These are phyloP conservation scores for Heliosperma pusillum DNA, from an alignment of 148 eudicot species.

Conservation along the genomic window DNA sequence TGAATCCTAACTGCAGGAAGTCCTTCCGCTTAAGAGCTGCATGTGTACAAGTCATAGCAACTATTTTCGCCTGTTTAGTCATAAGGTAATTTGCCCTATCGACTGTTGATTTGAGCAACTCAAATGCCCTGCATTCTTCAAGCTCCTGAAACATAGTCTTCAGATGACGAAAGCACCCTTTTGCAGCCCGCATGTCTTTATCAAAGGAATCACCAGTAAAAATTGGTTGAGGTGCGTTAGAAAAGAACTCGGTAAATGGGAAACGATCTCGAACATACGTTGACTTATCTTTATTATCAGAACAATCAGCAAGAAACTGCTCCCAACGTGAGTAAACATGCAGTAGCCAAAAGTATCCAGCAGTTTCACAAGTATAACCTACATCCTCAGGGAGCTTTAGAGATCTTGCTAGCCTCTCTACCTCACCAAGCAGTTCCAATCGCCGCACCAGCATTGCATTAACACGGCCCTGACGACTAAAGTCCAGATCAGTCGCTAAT, in stretches of 20 bases:
- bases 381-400: constrained; percentile 97
- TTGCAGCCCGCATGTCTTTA: constrained; percentile 89
- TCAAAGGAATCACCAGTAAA: constrained; percentile 76
- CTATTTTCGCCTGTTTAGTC: constrained; percentile 98
- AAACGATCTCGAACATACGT: constrained; percentile 72
- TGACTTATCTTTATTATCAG: constrained; percentile 62
- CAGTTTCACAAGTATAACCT: constrained; percentile 97
- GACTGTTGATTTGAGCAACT: constrained; percentile 87
- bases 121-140: constrained; percentile 99
- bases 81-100: constrained; percentile 93
- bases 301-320: constrained; percentile 85
- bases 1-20: constrained; percentile 87
- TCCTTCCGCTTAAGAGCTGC: constrained; percentile 98
- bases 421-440: constrained; percentile 88
- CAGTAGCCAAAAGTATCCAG: constrained; percentile 96
- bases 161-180: constrained; percentile 91
- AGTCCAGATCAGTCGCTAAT: constrained; percentile 94
- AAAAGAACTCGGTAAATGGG: constrained; percentile 88
- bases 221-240: constrained; percentile 75
- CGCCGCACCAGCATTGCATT: constrained; percentile 98
- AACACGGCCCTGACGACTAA: constrained; percentile 98
- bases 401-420: constrained; percentile 95
- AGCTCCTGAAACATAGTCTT: constrained; percentile 92
- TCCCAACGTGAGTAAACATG: constrained; percentile 99
- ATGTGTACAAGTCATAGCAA: constrained; percentile 99